A percentile compares a stretch with the other conserved stretches of the same genome.
These are phyloP conservation scores for Gossypium arboreum DNA, from an alignment of 345 rosid genomes.

Conservation along the genomic window DNA sequence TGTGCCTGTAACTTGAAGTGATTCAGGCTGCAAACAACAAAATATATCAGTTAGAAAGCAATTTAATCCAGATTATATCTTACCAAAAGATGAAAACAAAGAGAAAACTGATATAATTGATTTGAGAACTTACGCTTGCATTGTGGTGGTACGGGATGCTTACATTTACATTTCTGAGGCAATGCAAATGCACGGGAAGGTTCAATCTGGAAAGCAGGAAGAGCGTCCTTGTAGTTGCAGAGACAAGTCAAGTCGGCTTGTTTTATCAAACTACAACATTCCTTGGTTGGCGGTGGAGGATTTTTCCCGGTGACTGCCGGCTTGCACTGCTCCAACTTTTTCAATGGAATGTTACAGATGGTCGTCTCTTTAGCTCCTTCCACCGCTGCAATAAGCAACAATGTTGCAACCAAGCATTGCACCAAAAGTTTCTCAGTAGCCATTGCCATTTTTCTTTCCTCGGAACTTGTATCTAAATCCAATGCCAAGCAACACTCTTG, in stretches of 20 bases:
- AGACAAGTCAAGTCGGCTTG: conserved; percentile 41
- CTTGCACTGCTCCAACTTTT: conserved; percentile 34
- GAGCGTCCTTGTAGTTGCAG: conserved; percentile 39
- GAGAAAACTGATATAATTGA: background rate
- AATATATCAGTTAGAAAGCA: background rate
- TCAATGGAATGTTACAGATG: conserved; percentile 38
- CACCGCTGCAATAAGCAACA: conserved; percentile 24
- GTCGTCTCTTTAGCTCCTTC: conserved; percentile 15
- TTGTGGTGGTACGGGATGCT: conserved; percentile 32
- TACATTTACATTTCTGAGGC: conserved; percentile 48
- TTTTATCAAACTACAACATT: conserved; percentile 40
- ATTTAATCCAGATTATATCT: background rate
- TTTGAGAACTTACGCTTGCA: conserved; percentile 26
- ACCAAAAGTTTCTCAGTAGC: conserved; percentile 7
- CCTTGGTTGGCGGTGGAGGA: conserved; percentile 39
- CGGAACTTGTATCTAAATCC: background rate
- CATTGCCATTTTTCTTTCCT: background rate
- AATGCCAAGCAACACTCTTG: background rate
- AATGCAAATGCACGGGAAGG: conserved; percentile 43
- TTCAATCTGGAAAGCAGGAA: conserved; percentile 40
- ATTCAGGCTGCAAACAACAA: conserved; percentile 1
- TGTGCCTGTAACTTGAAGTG: background rate
- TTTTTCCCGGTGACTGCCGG: conserved; percentile 44
- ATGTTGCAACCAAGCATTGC: background rate
- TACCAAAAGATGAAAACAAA: background rate